Conservation (phyloP, 257 asterid species). For the Solanum tarijense region DNA sequence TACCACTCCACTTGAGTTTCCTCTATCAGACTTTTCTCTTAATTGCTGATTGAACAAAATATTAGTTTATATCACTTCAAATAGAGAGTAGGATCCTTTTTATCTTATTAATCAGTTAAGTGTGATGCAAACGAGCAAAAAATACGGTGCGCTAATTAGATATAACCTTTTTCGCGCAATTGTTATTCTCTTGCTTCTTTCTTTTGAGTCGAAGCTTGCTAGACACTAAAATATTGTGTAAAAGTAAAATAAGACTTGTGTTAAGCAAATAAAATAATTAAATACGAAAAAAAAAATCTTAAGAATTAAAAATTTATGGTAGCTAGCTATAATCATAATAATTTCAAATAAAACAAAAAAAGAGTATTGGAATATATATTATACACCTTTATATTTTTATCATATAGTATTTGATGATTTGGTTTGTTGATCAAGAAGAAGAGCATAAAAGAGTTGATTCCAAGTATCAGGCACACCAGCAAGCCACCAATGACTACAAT, state of each 20-base stretch:
- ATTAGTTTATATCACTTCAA: background rate
- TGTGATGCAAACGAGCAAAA: background rate
- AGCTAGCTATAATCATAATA: background rate
- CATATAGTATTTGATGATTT: background rate
- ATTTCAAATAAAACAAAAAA: background rate
- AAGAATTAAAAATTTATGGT: background rate
- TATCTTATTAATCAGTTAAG: background rate
- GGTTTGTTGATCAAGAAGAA: constrained; percentile 12
- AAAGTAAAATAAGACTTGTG: background rate
- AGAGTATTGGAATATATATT: background rate
- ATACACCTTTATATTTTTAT: background rate
- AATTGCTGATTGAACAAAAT: background rate
- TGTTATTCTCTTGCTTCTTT: background rate
- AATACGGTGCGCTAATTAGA: background rate
- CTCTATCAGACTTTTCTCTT: background rate
- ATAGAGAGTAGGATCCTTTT: background rate
- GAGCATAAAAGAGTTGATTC: constrained; percentile 54
- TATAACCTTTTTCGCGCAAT: too few relatives aligned
- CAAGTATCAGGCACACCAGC: constrained; percentile 87
- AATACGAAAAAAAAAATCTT: too few relatives aligned
- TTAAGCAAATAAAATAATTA: background rate
- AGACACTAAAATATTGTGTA: background rate
- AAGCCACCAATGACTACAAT: constrained; percentile 90
- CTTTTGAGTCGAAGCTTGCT: background rate
- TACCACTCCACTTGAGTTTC: background rate